Evolutionary conservation across 192 early-diverging fungal genomes (phyloP), one percentile per base, ranked within the genome.

Genomic region (Chytriomyces sp.): DNA sequence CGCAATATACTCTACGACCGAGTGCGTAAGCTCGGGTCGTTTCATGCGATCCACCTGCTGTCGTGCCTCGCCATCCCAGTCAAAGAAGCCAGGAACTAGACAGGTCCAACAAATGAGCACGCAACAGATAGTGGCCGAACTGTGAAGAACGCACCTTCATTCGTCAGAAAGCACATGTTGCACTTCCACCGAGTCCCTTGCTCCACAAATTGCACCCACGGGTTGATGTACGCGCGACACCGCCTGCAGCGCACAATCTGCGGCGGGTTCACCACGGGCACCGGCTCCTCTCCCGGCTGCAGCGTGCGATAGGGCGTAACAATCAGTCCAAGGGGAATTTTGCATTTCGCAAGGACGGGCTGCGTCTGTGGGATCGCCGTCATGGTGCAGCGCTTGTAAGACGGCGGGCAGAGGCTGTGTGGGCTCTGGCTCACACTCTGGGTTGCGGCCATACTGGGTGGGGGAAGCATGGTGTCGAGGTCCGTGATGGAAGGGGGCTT

Each of bases 121-220:
- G n/a, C n/a, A n/a, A n/a, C n/a, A n/a, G n/a, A n/a, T n/a, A n/a
- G n/a, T n/a, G n/a, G n/a, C n/a, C n/a, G n/a, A n/a, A n/a, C n/a
- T n/a, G n/a, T n/a, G 26, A 34, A 22, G 4, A 12, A 39, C 77
- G 59, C 75, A 91, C 91, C 90, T 75, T 98, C 95, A 74, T 98
- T 98, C 75, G 87, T 86, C 22, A 95, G 82, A 63, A 88, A 91
- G 78, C 96, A 99, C 83, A 98, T 83, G 77, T 96, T 96, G 78
- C 96, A 99, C 78, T 91, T 91, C 96, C 96, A 99, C 39, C 93
- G 86, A 41, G 93, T 91, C 8, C 96, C 96, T 54, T 96, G 93
- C 65, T 99, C 96, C 0, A 93, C 89, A 86, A 97, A 99, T 49
- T 89, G 89, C 5, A 98, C 91, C 80, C 91, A 99, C 28, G 96